Evolutionary conservation across 805 yeast genomes (phyloP).

Genomic region (Wickerhamomyces silvicola): DNA sequence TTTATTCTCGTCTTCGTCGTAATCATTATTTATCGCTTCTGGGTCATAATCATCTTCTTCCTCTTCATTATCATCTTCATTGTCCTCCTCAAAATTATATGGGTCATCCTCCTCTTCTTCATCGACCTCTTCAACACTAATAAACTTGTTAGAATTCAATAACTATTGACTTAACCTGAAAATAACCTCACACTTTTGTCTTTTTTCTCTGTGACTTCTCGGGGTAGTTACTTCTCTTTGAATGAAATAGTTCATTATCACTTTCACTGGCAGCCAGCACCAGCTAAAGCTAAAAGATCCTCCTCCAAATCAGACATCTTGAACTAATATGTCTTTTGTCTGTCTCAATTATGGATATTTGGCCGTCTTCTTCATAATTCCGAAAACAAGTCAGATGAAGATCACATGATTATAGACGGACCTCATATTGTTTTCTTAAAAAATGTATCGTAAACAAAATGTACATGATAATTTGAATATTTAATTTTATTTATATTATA

Average conservation of each 20-base stretch:
- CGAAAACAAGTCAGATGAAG: background rate
- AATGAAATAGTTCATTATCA: conserved; percentile 30
- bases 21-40: conserved; percentile 30
- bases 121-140: conserved; percentile 23
- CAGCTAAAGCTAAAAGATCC: conserved; percentile 94
- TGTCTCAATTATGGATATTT: no score
- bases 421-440: background rate
- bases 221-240: conserved; percentile 20
- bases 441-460: no score
- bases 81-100: conserved; percentile 25
- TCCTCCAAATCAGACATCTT: conserved; percentile 66
- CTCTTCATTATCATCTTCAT: conserved; percentile 31
- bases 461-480: no score
- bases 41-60: conserved; percentile 38
- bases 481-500: no score
- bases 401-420: background rate
- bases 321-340: background rate
- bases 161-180: no score
- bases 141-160: conserved; percentile 1
- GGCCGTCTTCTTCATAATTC: no score
- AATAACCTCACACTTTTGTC: conserved; percentile 19
- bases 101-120: conserved; percentile 27
- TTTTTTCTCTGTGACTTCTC: conserved; percentile 20
- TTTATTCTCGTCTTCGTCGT: conserved; percentile 30
- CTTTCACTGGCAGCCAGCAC: conserved; percentile 35